Evolutionary conservation across 768 basidiomycete genomes (phyloP).

Genomic region (Russula lepida): DNA sequence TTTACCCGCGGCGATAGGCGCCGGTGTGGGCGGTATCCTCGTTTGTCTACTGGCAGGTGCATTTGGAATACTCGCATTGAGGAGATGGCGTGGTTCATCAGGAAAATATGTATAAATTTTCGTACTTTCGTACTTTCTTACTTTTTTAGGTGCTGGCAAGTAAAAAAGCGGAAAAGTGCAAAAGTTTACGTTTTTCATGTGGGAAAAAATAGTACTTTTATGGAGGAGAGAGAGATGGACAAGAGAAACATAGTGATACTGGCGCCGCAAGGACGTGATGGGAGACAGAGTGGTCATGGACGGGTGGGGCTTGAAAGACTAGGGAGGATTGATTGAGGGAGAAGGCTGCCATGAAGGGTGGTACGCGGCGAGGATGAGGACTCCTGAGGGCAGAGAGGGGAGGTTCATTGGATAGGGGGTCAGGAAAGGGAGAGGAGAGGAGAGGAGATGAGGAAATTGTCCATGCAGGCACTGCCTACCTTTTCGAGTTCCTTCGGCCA

Average conservation of each 20-base stretch:
- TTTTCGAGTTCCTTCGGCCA: too few relatives aligned
- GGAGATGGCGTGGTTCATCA: background rate
- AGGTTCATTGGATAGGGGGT: constrained; percentile 27
- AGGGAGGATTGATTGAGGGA: constrained; percentile 45
- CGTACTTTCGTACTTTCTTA: too few relatives aligned
- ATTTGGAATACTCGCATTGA: constrained; percentile 6
- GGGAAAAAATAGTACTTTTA: too few relatives aligned
- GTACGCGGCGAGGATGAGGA: constrained; percentile 27
- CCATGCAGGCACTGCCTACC: too few relatives aligned
- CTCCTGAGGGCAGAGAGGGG: constrained; percentile 36
- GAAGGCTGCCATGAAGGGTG: constrained; percentile 38
- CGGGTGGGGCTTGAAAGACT: constrained; percentile 27
- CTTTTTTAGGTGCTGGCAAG: too few relatives aligned
- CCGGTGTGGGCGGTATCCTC: constrained; percentile 23
- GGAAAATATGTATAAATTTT: too few relatives aligned
- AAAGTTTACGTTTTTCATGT: too few relatives aligned
- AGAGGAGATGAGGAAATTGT: too few relatives aligned
- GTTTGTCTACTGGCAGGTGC: constrained; percentile 23
- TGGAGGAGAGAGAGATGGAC: constrained; percentile 32
- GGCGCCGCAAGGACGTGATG: constrained; percentile 48
- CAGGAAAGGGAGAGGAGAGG: constrained; percentile 35
- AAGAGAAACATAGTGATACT: constrained; percentile 31
- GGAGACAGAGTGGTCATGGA: constrained; percentile 47
- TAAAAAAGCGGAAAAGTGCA: too few relatives aligned
- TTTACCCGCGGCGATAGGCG: constrained; percentile 7